Evolutionary conservation across 2,329 filamentous ascomycete genomes (phyloP).

Genomic region (Chaetothyriales sp.): DNA sequence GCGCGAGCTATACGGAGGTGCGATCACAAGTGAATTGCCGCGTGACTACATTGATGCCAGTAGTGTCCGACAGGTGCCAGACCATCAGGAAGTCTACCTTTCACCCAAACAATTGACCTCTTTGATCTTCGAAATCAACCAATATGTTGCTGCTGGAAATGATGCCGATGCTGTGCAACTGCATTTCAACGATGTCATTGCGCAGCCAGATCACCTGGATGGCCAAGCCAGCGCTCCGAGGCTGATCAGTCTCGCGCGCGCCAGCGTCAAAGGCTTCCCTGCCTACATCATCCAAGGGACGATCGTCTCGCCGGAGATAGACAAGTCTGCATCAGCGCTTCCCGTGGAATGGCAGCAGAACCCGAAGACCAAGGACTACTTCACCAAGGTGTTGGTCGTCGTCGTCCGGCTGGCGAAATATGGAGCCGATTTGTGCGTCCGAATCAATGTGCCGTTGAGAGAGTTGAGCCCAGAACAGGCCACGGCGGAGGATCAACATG

Average conservation of each 20-base stretch:
- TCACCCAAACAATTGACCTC: constrained; percentile 70
- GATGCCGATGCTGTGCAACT: constrained; percentile 22
- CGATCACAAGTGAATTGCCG: constrained; percentile 15
- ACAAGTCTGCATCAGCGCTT: constrained; percentile 2
- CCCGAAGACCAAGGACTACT: constrained; percentile 20
- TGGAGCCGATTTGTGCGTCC: constrained; percentile 68
- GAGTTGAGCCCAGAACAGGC: constrained; percentile 57
- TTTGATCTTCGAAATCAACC: constrained; percentile 80
- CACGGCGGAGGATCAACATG: constrained; percentile 46
- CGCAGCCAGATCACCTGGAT: constrained; percentile 18
- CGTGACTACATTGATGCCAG: constrained; percentile 16
- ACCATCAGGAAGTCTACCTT: constrained; percentile 87
- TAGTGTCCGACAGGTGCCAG: constrained; percentile 18
- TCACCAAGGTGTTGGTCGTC: constrained; percentile 60
- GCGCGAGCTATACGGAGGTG: constrained; percentile 17
- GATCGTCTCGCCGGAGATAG: constrained; percentile 9
- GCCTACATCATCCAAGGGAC: constrained; percentile 12
- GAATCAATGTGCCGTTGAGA: constrained; percentile 76
- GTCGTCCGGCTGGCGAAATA: constrained; percentile 63
- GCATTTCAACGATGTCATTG: constrained; percentile 37
- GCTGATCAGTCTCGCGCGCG: constrained; percentile 2
- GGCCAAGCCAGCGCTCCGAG: constrained; percentile 2
- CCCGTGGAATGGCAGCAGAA: constrained; percentile 8
- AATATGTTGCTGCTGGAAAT: constrained; percentile 46
- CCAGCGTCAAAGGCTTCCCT: constrained; percentile 10